Evolutionary conservation across 1,284 basidiomycete species (phyloP).

Genomic region (Erythrobasidium hasegawianum): DNA sequence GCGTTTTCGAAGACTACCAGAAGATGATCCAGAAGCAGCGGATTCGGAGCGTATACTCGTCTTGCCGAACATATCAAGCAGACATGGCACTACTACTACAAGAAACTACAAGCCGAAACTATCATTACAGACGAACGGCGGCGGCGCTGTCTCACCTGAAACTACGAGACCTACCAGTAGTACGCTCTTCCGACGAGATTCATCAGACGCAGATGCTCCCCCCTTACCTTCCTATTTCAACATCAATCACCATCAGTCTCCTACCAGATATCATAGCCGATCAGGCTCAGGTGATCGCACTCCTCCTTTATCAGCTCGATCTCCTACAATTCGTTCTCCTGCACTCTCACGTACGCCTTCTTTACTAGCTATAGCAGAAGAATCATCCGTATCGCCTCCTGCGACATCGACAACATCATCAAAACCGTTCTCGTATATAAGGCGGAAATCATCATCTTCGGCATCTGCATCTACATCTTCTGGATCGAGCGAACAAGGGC

Average conservation of each 20-base stretch:
- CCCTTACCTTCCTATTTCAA: conserved; percentile 10
- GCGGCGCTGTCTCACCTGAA: too few species aligned
- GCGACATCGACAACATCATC: background rate
- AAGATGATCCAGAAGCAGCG: background rate
- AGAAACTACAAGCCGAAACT: background rate
- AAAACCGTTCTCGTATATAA: background rate
- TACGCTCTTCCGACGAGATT: background rate
- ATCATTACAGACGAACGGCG: background rate
- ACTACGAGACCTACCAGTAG: background rate
- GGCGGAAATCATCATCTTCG: conserved; percentile 6
- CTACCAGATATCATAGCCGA: background rate
- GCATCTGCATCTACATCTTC: conserved; percentile 4
- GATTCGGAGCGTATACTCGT: conserved; percentile 18
- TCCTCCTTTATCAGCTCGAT: background rate
- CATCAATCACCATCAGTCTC: background rate
- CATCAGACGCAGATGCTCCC: conserved; percentile 19
- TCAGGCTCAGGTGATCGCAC: conserved; percentile 12
- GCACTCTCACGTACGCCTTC: conserved; percentile 28
- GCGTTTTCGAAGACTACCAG: background rate
- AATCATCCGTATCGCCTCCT: conserved; percentile 25
- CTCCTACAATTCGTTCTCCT: conserved; percentile 22
- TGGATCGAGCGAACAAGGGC: background rate
- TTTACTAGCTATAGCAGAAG: conserved; percentile 22
- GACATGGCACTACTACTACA: too few species aligned
- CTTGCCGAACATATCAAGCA: conserved; percentile 8